Evolutionary conservation across 2,329 filamentous ascomycete species (phyloP).

Genomic region (Stachybotrys echinatus): DNA sequence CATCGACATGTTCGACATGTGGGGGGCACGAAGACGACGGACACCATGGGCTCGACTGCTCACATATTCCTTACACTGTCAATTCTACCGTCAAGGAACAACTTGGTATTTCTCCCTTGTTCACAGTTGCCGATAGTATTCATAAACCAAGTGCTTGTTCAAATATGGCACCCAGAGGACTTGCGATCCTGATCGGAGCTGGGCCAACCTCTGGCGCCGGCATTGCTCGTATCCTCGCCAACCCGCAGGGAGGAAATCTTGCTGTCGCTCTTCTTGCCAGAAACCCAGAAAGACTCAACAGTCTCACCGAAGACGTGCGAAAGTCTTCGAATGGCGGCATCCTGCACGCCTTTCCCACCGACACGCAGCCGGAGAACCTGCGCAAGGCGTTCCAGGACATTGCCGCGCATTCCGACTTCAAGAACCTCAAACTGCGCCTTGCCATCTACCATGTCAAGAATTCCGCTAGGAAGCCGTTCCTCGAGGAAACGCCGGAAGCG

Average conservation of each 20-base stretch:
- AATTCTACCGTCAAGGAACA: no score
- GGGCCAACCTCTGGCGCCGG: conserved; percentile 46
- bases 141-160: no score
- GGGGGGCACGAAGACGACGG: no score
- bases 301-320: conserved; percentile 33
- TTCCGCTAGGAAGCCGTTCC: conserved; percentile 46
- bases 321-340: conserved; percentile 33
- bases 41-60: no score
- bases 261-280: conserved; percentile 12
- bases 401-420: conserved; percentile 39
- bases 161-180: conserved; percentile 43
- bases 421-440: conserved; percentile 42
- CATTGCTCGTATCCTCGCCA: conserved; percentile 38
- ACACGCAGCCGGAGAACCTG: conserved; percentile 8
- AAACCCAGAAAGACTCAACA: conserved; percentile 10
- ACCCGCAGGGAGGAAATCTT: conserved; percentile 8
- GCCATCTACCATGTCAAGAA: conserved; percentile 54
- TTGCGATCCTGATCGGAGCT: conserved; percentile 46
- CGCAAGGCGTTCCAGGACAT: conserved; percentile 27
- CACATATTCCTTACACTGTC: no score
- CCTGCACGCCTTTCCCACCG: conserved; percentile 10
- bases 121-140: no score
- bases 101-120: no score
- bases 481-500: conserved; percentile 45
- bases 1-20: no score